Base-by-base conservation (phyloP, 768 basidiomycete genomes). In the Calocybe gangraenosa region DNA sequence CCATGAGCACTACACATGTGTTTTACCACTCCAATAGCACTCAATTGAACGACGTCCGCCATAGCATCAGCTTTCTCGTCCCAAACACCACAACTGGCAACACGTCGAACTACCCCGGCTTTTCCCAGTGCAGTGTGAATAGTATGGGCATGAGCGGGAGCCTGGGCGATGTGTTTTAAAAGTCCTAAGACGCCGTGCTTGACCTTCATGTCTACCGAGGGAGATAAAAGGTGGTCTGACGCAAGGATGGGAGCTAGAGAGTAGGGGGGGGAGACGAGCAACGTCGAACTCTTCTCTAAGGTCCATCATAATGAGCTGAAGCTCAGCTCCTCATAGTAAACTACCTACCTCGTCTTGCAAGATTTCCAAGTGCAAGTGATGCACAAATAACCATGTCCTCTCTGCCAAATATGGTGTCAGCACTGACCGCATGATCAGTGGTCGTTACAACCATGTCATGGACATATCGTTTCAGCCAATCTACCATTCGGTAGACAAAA, bases 141-240 rank as follows among this genome's bases (percentile, higher is more conserved):
- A 2, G 64, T 55, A 21, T 71, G 60, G 28, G 84, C 76, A 35
- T 78, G 75, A n/a, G 73, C 64, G 17, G 78, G 71, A 30, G 82
- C 72, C 58, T 86, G 85, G 2, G 91, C 81, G 2, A 99, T 70
- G 59, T 97, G 88, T 60, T 92, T 89, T 33, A 97, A 71, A 30
- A 98, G 68, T 20, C 91, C 91, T 19, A 95, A 71, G 46, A 89
- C 79, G 13, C 89, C 92, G 56, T 97, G 93, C 61, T 94, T 91
- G 49, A 94, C 70, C 61, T 92, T 89, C 59, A 90, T 72, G 58
- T 91, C 86, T 7, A 75, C 72, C 31, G 65, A 59, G 13, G 73
- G 67, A 9, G 73, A 71, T 32, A 90, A 71, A n/a, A 83, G 63
- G 44, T 67, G 64, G 14, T 63, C 62, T 4, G 84, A 84, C 7